Evolutionary conservation across 495 filamentous ascomycete genomes (phyloP), one percentile per base, ranked within the genome.

Genomic region (Podospora conica): DNA sequence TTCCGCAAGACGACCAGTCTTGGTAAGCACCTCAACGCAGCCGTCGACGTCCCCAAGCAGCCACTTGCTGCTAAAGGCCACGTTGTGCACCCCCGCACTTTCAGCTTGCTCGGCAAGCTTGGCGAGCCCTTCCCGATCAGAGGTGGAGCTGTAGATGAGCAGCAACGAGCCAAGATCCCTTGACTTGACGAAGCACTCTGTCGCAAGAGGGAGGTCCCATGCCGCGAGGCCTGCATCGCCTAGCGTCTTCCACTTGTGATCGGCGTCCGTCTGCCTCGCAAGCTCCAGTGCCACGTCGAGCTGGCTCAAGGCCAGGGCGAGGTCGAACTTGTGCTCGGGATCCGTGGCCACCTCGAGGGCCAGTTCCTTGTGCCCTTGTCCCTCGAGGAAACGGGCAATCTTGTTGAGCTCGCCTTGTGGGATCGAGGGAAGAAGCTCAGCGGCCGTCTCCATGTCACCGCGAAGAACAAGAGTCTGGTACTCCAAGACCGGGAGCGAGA

Each of bases 191-290:
- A 98, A 98, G 79, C 96, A 98, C 77, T 97, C 91, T 66, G 93
- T 89, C 1, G 95, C 95, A 21, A 98, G 86, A 1, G 83, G 77
- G 24, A 98, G 82, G 73, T 98, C 88, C 95, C 95, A 98, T 11
- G 81, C 88, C 1, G 86, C 75, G 53, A 98, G 84, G 27, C 96
- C 96, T 1, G 93, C 91, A 68, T 98, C 95, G 55, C 95, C 95
- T 20, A 98, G 88, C 1, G 85, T 91, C 82, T 97, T 97, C 94
- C 94, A 98, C 77, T 96, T 95, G 78, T 97, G 96, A 75, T 98
- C 95, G 8, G 87, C 89, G 63, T 96, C 90, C 1, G 91, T 88
- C 73, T 90, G 81, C 48, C 87, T 83, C 2, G 93, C 93, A n/a
- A 98, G 87, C 40, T 91, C 86, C 0, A 95, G 84, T 18, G 94